Base-by-base conservation (phyloP, 1,284 basidiomycete species). In the Takashimella tepidaria region DNA sequence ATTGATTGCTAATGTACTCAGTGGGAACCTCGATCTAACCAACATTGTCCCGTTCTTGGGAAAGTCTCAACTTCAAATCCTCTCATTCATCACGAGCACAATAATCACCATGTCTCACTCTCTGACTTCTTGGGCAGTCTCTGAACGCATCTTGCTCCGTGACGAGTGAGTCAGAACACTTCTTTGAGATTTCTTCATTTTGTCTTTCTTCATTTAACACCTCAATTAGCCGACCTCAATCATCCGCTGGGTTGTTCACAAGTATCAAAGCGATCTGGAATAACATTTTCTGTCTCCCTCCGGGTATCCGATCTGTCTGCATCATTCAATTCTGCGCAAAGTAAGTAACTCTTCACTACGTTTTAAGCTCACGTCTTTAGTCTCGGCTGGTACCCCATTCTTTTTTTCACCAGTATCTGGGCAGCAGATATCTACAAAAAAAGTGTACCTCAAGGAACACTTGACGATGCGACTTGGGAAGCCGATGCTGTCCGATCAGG, bases 341-440 rank as follows among this genome's bases (percentile, higher is more conserved):
- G 89, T 91, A 69, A 61, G 86, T 78, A n/a, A n/a, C n/a, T n/a
- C n/a, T n/a, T 10, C 53, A 25, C 13, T 10, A 21, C 20, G 21
- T 21, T 46, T 41, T 16, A 8, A 37, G 16, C 31, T 16, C 31
- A 8, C 31, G 8, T 37, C 16, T 37, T 8, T 37, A 89, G 83
- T 82, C 79, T 90, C 54, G 87, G 83, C 3, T 93, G 91, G 91
- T 93, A 92, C 64, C 91, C 91, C 0, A 78, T 92, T 24, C 78
- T 93, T 2, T 93, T 95, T 76, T 95, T 91, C 77, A 86, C 85
- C 0, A 86, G 87, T 0, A 78, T 89, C 12, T 97, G 92, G 76
- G 82, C 95, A 47, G 87, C 87, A 11, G 91, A 93, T 64, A 81
- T 93, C 12, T 84, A 95, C 79, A 87, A 85, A 61, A 77, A 76